Percentiles rank a stretch among this genome's conserved stretches.
phyloP scores from a whole-genome alignment of 176 grass and related monocot genomes.

The Typha latifolia region DNA sequence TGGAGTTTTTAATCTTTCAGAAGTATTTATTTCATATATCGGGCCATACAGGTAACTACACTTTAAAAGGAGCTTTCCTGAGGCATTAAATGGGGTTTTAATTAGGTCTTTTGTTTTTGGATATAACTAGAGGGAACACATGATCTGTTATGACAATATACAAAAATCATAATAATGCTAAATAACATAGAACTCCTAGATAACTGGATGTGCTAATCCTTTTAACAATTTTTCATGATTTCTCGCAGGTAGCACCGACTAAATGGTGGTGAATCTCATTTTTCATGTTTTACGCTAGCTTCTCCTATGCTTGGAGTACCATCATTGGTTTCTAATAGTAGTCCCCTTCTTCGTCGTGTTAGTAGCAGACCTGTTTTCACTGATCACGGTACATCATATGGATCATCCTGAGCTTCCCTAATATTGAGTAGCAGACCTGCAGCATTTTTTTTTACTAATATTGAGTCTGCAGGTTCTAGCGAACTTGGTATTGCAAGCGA shows the following conservation, averaged over 20 bases:
- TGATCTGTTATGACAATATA: too few species aligned
- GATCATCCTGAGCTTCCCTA: neutral
- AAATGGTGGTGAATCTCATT: neutral
- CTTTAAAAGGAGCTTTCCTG: too few species aligned
- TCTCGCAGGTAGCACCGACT: neutral
- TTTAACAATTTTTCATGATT: neutral
- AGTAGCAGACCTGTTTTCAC: constrained; percentile 23
- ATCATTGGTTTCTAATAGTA: constrained; percentile 18
- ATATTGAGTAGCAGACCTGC: neutral
- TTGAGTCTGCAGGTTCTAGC: constrained; percentile 17
- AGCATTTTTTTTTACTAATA: neutral
- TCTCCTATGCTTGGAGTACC: constrained; percentile 22
- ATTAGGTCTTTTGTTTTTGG: too few species aligned
- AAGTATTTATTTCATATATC: too few species aligned
- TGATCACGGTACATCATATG: neutral
- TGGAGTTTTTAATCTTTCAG: too few species aligned
- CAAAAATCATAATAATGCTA: too few species aligned
- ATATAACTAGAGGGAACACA: too few species aligned
- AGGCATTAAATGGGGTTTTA: too few species aligned
- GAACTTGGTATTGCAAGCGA: neutral
- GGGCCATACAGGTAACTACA: too few species aligned
- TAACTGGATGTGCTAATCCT: neutral
- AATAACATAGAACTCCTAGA: neutral
- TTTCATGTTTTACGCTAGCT: constrained; percentile 5
- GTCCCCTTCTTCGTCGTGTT: constrained; percentile 25